These are phyloP conservation scores for Podila epicladia DNA, from an alignment of 192 early-diverging fungal genomes.

Conservation along the genomic window DNA sequence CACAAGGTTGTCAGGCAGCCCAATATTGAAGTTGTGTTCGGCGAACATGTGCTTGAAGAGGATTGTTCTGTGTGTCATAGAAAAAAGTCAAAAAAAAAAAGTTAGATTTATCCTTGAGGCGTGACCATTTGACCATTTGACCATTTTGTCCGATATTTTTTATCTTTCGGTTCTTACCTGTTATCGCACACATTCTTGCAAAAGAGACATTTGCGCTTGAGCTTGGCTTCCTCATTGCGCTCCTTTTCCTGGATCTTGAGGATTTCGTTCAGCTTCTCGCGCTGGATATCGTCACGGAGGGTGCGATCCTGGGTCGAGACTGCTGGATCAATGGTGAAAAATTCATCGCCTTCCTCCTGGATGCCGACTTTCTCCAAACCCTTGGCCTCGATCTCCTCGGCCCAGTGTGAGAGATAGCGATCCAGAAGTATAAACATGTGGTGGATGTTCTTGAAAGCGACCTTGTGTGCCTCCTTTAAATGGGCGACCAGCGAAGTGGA, in stretches of 20 bases:
- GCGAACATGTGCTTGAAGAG: conserved; percentile 90
- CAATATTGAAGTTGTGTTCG: conserved; percentile 96
- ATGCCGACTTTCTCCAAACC: conserved; percentile 42
- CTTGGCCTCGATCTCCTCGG: conserved; percentile 56
- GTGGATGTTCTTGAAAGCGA: conserved; percentile 75
- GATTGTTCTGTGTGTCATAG: conserved; percentile 52
- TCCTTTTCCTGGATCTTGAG: conserved; percentile 78
- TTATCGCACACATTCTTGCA: conserved; percentile 84
- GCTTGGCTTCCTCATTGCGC: conserved; percentile 69
- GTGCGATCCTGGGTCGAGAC: conserved; percentile 64
- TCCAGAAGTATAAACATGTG: conserved; percentile 84
- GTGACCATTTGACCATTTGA: neutral
- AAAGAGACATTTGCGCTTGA: conserved; percentile 89
- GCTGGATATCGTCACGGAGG: conserved; percentile 79
- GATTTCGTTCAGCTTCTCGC: conserved; percentile 77
- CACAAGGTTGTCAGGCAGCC: conserved; percentile 90
- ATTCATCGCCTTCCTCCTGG: conserved; percentile 32
- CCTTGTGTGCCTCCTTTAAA: conserved; percentile 68
- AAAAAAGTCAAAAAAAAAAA: neutral
- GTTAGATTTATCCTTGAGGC: too few relatives aligned
- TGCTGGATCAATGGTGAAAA: conserved; percentile 71
- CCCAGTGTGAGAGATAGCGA: conserved; percentile 80
- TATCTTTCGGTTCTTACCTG: conserved; percentile 45
- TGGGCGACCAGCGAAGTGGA: conserved; percentile 74
- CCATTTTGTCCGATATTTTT: neutral